These are phyloP conservation scores for Eutrema japonicum DNA, from an alignment of 345 rosid genomes.

Conservation along the genomic window DNA sequence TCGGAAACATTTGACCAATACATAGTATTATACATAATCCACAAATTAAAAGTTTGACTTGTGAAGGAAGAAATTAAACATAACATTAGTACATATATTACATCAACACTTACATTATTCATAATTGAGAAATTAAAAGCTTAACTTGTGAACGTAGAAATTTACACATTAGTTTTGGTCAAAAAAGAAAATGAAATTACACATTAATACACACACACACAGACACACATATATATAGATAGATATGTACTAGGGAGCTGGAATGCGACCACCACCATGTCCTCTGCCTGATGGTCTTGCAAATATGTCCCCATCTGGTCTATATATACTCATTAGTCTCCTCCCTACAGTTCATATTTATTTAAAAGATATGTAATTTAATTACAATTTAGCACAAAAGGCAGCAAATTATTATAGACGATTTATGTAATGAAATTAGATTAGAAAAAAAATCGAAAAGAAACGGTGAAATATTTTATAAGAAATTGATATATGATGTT, in stretches of 20 bases:
- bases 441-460: background rate
- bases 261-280: conserved; percentile 24
- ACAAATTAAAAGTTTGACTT: no score
- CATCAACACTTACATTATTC: no score
- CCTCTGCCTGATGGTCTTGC: conserved; percentile 13
- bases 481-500: background rate
- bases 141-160: no score
- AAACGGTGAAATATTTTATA: background rate
- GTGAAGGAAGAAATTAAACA: no score
- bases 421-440: background rate
- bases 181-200: no score
- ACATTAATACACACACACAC: no score
- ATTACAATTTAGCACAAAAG: background rate
- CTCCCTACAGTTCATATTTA: conserved; percentile 3
- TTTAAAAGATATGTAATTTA: background rate
- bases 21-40: no score
- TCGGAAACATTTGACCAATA: no score
- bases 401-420: background rate
- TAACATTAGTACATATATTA: no score
- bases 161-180: no score
- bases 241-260: background rate
- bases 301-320: conserved; percentile 11
- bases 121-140: no score
- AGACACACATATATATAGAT: no score
- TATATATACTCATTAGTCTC: conserved; percentile 3